Percentiles rank a stretch among this genome's conserved stretches.
phyloP scores from a whole-genome alignment of 768 basidiomycete species.

The Piloderma croceum region DNA sequence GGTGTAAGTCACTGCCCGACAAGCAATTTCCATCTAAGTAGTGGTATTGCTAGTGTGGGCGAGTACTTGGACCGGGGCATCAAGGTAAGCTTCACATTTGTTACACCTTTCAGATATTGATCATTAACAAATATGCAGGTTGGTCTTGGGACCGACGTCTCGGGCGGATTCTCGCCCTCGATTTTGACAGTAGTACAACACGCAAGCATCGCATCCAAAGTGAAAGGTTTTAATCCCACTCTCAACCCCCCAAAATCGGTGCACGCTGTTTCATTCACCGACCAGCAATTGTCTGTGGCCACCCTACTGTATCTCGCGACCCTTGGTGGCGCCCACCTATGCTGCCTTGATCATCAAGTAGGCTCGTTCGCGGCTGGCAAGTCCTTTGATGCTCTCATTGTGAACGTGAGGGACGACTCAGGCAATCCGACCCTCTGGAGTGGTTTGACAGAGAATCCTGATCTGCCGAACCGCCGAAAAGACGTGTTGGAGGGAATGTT shows the following conservation, averaged over 20 bases:
- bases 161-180: conserved; percentile 81
- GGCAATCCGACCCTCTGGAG: conserved; percentile 58
- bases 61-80: conserved; percentile 76
- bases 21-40: conserved; percentile 87
- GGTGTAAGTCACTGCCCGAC: conserved; percentile 93
- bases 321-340: conserved; percentile 83
- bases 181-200: conserved; percentile 72
- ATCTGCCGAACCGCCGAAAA: conserved; percentile 23
- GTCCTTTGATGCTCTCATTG: conserved; percentile 84
- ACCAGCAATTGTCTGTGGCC: conserved; percentile 63
- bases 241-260: background rate
- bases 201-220: conserved; percentile 77
- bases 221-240: conserved; percentile 42
- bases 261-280: conserved; percentile 38
- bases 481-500: conserved; percentile 51
- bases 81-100: conserved; percentile 49
- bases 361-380: conserved; percentile 81
- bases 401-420: conserved; percentile 48
- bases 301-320: conserved; percentile 89
- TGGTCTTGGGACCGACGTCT: conserved; percentile 90
- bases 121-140: conserved; percentile 45
- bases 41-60: conserved; percentile 79
- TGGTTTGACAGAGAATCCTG: conserved; percentile 28
- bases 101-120: background rate
- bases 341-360: conserved; percentile 56